Evolutionary conservation across 495 filamentous ascomycete species (phyloP), one percentile per base, ranked within the genome.

Genomic region (Cercophora samala): DNA sequence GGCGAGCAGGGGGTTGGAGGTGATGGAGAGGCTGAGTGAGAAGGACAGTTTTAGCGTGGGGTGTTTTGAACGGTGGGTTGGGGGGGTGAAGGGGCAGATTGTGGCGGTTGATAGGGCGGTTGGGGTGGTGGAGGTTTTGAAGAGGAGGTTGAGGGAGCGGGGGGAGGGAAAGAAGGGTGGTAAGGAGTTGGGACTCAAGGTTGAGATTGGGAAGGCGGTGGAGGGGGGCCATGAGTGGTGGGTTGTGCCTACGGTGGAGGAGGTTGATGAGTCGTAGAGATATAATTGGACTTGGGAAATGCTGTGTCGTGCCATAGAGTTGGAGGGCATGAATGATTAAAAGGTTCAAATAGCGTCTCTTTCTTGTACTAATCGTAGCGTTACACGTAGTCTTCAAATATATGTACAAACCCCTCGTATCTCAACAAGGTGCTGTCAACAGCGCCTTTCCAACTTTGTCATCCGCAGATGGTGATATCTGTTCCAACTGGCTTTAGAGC

Each of bases 141-240:
- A 84, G 74, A 86, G 84, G 70, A 79, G 77, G 0, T 64, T 75
- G 1, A 68, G 72, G 62, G 72, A 60, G 62, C 51, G 58, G 24
- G 72, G 19, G 66, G 23, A 52, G 66, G 69, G 60, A 64, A 70
- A 22, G 58, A 56, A 62, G 65, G 58, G 78, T 21, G 22, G 0
- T 8, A 29, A 29, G 66, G 25, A 85, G 21, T 78, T 77, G 61
- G 80, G 25, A 60, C 37, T 85, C n/a, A 81, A 78, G 62, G 85
- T 88, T 9, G 82, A 80, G 62, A 82, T 91, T 54, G 87, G 87
- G 1, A 78, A 78, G 51, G 72, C 81, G 5, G 85, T 81, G 4
- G 84, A 85, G 70, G 72, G 76, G 21, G 89, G 90, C 80, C 87
- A 91, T 79, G 87, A 88, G 69, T 92, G 89, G 87, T 95, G 91